A percentile compares a stretch with the other conserved stretches of the same genome.
Evolutionary conservation across 257 asterid species (phyloP).

Genomic region (Scutellaria minor): DNA sequence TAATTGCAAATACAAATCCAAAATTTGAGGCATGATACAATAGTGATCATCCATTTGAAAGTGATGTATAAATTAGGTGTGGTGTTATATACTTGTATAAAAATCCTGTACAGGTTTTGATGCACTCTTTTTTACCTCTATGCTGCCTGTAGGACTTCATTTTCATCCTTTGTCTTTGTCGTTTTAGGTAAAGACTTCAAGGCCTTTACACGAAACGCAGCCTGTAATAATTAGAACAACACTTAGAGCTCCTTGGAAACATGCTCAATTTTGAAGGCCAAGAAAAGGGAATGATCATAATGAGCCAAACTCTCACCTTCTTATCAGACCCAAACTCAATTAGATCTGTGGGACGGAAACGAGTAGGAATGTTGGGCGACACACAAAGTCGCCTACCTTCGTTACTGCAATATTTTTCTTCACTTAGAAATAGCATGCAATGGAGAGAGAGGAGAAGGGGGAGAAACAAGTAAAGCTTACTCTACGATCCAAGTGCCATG

Average conservation of each 20-base stretch:
- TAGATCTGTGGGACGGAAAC: constrained; percentile 73
- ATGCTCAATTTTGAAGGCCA: background rate
- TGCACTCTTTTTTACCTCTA: constrained; percentile 24
- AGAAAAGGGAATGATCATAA: background rate
- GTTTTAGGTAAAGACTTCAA: constrained; percentile 54
- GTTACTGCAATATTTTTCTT: constrained; percentile 48
- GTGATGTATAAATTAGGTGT: constrained; percentile 13
- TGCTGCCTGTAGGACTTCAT: constrained; percentile 49
- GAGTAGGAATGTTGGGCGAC: constrained; percentile 72
- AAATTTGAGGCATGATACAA: background rate
- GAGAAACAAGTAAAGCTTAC: constrained; percentile 44
- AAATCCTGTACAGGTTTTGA: constrained; percentile 51
- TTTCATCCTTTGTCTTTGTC: constrained; percentile 33
- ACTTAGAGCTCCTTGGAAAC: background rate
- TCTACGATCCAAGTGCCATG: constrained; percentile 84
- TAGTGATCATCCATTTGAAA: constrained; percentile 16
- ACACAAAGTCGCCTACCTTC: constrained; percentile 67
- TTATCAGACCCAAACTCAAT: constrained; percentile 84
- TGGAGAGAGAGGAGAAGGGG: background rate
- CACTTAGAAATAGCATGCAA: constrained; percentile 1
- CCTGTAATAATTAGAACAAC: constrained; percentile 45
- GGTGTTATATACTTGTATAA: background rate
- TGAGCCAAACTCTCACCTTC: constrained; percentile 43
- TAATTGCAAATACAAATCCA: background rate
- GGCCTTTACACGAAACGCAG: constrained; percentile 70